Evolutionary conservation across 805 yeast species (phyloP).

Genomic region (Pichia exigua): DNA sequence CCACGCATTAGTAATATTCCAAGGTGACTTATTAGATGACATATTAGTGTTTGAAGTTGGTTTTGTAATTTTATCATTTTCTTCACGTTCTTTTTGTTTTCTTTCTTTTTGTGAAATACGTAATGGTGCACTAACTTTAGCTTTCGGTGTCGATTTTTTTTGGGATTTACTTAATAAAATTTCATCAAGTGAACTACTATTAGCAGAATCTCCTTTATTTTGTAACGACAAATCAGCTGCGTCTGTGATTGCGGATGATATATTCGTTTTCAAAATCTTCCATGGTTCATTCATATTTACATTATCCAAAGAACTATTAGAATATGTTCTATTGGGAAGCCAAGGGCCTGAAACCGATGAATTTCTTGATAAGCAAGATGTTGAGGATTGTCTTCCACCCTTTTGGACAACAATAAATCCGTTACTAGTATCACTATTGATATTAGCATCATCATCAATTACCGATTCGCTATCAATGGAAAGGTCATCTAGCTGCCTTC

Average conservation of each 20-base stretch:
- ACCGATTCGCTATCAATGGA: conserved; percentile 8
- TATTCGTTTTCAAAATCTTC: background rate
- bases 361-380: background rate
- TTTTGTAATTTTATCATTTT: background rate
- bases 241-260: background rate
- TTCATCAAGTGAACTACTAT: conserved; percentile 3
- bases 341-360: background rate
- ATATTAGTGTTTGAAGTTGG: background rate
- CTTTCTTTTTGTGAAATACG: conserved; percentile 18
- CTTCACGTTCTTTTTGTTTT: conserved; percentile 8
- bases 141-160: background rate
- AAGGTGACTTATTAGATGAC: background rate
- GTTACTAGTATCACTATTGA: conserved; percentile 19
- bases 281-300: background rate
- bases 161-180: background rate
- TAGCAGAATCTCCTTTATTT: background rate
- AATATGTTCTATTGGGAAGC: background rate
- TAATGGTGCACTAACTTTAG: conserved; percentile 2
- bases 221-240: background rate
- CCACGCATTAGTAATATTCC: conserved; percentile 6
- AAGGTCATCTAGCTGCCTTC: no score
- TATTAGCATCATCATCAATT: conserved; percentile 19
- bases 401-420: conserved; percentile 30
- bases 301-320: background rate
- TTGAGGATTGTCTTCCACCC: conserved; percentile 24